These are phyloP conservation scores for Rauvolfia tetraphylla DNA, from an alignment of 257 asterid species.

Conservation along the genomic window DNA sequence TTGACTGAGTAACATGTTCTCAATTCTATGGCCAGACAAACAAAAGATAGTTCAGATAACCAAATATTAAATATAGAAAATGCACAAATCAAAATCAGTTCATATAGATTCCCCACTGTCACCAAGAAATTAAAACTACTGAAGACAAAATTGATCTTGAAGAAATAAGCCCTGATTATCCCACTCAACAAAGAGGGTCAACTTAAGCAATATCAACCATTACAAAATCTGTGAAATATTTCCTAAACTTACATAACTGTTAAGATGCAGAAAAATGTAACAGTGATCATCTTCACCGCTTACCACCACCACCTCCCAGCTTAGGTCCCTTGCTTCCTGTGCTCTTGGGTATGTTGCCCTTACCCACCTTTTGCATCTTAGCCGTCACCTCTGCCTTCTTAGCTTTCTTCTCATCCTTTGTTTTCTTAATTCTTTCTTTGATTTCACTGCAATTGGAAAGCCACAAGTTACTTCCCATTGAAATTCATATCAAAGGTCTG, in stretches of 20 bases:
- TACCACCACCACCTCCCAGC: constrained; percentile 86
- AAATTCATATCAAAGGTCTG: not conserved
- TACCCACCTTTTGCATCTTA: constrained; percentile 58
- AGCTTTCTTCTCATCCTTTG: constrained; percentile 86
- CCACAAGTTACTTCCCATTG: not conserved
- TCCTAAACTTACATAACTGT: not conserved
- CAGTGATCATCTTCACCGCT: constrained; percentile 35
- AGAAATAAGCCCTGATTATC: not conserved
- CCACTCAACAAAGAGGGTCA: not conserved
- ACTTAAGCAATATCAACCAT: not conserved
- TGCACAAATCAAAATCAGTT: not conserved
- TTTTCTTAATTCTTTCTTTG: constrained; percentile 85
- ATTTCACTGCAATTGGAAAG: constrained; percentile 53
- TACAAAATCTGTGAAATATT: not conserved
- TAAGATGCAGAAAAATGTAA: not conserved
- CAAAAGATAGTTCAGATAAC: too few species aligned
- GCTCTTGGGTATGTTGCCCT: constrained; percentile 49
- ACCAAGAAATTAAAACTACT: not conserved
- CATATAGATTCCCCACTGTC: not conserved
- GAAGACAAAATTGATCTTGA: not conserved
- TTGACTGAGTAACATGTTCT: too few species aligned
- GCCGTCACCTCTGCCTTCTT: constrained; percentile 70
- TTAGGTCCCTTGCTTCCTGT: constrained; percentile 64
- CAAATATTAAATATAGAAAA: not conserved
- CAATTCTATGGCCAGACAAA: too few species aligned